These are phyloP conservation scores for Mimosa bimucronata DNA, from an alignment of 306 rosid species.

Conservation along the genomic window DNA sequence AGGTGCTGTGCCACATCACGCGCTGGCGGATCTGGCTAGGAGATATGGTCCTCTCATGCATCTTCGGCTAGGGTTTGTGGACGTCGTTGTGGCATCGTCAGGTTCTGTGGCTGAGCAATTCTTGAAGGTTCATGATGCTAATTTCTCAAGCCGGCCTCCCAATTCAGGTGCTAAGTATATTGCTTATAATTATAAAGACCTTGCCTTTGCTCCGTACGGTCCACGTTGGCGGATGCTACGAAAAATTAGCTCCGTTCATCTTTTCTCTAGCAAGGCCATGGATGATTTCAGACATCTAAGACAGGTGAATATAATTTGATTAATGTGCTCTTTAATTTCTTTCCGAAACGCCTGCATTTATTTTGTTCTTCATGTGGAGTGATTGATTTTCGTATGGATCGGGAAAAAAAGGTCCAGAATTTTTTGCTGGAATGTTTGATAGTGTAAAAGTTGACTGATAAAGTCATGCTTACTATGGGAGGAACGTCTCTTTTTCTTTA, in stretches of 20 bases:
- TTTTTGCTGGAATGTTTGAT: too few relatives aligned
- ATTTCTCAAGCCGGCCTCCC: conserved; percentile 83
- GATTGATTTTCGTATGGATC: too few relatives aligned
- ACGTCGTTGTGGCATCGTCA: conserved; percentile 75
- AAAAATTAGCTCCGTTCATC: conserved; percentile 75
- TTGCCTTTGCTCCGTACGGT: conserved; percentile 85
- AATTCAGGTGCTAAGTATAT: conserved; percentile 73
- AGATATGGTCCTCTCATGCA: conserved; percentile 73
- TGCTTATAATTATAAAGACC: conserved; percentile 76
- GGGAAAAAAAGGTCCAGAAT: too few relatives aligned
- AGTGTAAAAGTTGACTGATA: too few relatives aligned
- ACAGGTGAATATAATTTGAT: conserved; percentile 45
- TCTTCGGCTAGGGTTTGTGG: conserved; percentile 67
- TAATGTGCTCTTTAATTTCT: background rate
- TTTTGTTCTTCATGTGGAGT: background rate
- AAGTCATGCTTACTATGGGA: too few relatives aligned
- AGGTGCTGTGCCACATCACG: conserved; percentile 75
- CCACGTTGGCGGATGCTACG: conserved; percentile 77
- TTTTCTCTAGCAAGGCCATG: conserved; percentile 81
- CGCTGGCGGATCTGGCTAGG: conserved; percentile 61
- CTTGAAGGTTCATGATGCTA: conserved; percentile 67
- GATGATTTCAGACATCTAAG: conserved; percentile 70
- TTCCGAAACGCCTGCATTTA: background rate
- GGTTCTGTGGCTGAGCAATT: conserved; percentile 75
- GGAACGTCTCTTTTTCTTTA: too few relatives aligned